Evolutionary conservation across 345 rosid genomes (phyloP).

Genomic region (Trapa bicornis): DNA sequence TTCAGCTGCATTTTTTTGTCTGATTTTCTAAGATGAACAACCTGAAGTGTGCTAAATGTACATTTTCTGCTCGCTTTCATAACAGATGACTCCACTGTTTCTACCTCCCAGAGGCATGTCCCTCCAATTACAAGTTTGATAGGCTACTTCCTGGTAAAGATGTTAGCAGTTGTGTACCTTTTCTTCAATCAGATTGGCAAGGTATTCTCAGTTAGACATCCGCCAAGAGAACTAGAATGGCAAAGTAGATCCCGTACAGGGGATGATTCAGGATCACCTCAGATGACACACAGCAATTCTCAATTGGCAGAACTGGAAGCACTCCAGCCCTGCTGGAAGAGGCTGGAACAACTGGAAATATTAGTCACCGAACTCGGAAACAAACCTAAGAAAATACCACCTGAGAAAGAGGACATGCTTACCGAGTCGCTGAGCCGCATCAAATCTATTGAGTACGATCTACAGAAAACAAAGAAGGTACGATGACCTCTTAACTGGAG

Average conservation of each 20-base stretch:
- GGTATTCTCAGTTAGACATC: slow-evolving; percentile 18
- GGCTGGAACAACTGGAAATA: slow-evolving; percentile 65
- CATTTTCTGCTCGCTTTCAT: slow-evolving; percentile 10
- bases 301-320: slow-evolving; percentile 32
- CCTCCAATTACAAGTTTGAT: slow-evolving; percentile 20
- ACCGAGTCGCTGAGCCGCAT: slow-evolving; percentile 70
- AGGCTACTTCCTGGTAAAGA: slow-evolving; percentile 30
- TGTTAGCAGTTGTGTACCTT: slow-evolving; percentile 39
- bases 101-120: slow-evolving; percentile 15
- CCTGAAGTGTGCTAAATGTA: background rate
- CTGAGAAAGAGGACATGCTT: slow-evolving; percentile 81
- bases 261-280: slow-evolving; percentile 21
- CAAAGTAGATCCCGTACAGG: slow-evolving; percentile 19
- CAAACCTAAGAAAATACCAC: slow-evolving; percentile 63
- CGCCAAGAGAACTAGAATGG: slow-evolving; percentile 24
- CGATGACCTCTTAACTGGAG: background rate
- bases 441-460: slow-evolving; percentile 69
- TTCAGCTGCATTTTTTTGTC: background rate
- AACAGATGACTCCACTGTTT: slow-evolving; percentile 34
- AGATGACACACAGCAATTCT: slow-evolving; percentile 14
- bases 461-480: slow-evolving; percentile 84
- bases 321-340: slow-evolving; percentile 67
- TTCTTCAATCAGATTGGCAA: slow-evolving; percentile 33
- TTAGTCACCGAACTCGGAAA: slow-evolving; percentile 54
- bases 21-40: background rate